Evolutionary conservation across 2,329 filamentous ascomycete genomes (phyloP).

Genomic region (Microdochium bolleyi): DNA sequence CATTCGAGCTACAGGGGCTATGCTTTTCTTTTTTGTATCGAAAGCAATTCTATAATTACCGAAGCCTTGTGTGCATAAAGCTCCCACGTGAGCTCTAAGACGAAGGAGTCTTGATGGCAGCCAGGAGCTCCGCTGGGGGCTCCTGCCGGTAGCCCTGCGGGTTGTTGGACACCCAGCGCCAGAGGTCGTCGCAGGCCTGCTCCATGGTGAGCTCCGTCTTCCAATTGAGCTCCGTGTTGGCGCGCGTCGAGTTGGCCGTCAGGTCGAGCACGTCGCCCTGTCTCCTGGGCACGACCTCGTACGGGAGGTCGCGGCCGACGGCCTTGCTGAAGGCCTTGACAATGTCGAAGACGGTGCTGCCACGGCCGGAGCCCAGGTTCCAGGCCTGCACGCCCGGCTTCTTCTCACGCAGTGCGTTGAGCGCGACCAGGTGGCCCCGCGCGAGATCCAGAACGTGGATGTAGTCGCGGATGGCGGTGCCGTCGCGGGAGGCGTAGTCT

Average conservation of each 20-base stretch:
- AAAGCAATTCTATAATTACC: neutral
- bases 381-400: slow-evolving; percentile 88
- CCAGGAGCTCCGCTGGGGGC: slow-evolving; percentile 75
- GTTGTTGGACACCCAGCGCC: slow-evolving; percentile 97
- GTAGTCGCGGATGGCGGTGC: slow-evolving; percentile 94
- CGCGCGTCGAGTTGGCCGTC: slow-evolving; percentile 81
- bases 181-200: slow-evolving; percentile 87
- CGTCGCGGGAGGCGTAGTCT: slow-evolving; percentile 89
- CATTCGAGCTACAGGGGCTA: neutral
- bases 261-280: slow-evolving; percentile 90
- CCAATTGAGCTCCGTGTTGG: slow-evolving; percentile 86
- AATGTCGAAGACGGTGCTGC: slow-evolving; percentile 95
- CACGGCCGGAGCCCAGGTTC: slow-evolving; percentile 92
- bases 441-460: slow-evolving; percentile 93
- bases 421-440: slow-evolving; percentile 75
- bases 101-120: slow-evolving; percentile 41
- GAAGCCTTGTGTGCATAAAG: too few relatives aligned
- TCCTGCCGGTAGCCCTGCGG: slow-evolving; percentile 89
- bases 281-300: slow-evolving; percentile 76
- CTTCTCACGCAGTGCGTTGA: slow-evolving; percentile 79
- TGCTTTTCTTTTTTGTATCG: neutral
- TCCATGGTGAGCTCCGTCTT: slow-evolving; percentile 86
- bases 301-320: slow-evolving; percentile 78
- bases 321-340: slow-evolving; percentile 87
- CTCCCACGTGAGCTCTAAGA: slow-evolving; percentile 14